Evolutionary conservation across 441 rosid species (phyloP).

Genomic region (Erodium chrysanthum): DNA sequence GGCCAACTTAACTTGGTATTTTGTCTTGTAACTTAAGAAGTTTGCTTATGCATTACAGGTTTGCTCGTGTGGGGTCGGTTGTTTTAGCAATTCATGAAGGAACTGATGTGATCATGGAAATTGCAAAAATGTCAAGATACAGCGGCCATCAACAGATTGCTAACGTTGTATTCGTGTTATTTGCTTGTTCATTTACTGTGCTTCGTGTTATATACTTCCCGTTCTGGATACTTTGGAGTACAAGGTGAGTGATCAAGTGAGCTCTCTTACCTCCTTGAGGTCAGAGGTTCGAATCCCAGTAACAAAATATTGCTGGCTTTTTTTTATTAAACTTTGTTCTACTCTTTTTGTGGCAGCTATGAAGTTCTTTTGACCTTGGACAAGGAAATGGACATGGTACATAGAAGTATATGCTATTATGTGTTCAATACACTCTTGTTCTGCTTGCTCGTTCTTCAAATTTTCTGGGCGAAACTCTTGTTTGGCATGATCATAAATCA

Average conservation of each 20-base stretch:
- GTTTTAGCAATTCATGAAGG: not conserved
- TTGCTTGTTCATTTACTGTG: not conserved
- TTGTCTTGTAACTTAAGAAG: not conserved
- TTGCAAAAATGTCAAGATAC: not conserved
- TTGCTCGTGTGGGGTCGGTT: not conserved
- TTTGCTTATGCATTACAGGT: not conserved
- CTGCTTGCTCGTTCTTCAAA: not conserved
- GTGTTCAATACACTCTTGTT: not conserved
- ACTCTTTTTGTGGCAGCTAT: not conserved
- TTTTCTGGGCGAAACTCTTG: not conserved
- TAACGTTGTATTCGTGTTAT: not conserved
- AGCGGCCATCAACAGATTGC: not conserved
- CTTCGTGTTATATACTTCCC: not conserved
- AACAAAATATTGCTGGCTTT: not conserved
- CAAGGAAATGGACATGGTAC: not conserved
- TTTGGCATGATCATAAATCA: not conserved
- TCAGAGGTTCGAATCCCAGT: too few species aligned
- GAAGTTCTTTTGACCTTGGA: not conserved
- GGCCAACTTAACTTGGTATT: too few species aligned
- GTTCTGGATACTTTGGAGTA: not conserved
- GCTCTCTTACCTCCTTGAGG: too few species aligned
- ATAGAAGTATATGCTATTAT: not conserved
- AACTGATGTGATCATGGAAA: not conserved
- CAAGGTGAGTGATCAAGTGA: not conserved
- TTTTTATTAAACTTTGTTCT: not conserved